Base-by-base conservation (phyloP, 768 basidiomycete genomes). In the Suillus alpinus region DNA sequence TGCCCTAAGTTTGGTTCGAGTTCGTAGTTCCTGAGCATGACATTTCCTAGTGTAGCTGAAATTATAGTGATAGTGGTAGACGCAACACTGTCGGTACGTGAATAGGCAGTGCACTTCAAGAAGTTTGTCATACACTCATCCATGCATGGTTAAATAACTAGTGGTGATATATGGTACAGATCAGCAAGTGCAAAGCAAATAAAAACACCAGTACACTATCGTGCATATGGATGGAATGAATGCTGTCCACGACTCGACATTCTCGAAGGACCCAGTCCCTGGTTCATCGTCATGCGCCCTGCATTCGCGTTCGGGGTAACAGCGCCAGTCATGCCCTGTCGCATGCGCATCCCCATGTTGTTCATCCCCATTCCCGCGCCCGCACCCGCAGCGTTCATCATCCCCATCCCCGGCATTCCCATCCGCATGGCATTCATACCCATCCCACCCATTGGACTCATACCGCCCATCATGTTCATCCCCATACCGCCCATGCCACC, bases 201-300 rank as follows among this genome's bases (percentile, higher is more conserved):
- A 56, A 47, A 59, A 37, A 31, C n/a, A 51, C 34, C 40, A 51
- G n/a, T 13, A 36, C 46, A 59, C 72, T 75, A 86, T 66, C 86
- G 79, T 58, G 85, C 78, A 68, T 87, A 87, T n/a, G 86, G 86
- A 72, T 87, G 86, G 72, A 85, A 87, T 60, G 77, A 78, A 64
- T 85, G 83, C 63, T 85, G 84, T 60, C 85, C 86, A 23, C 84
- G 78, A 31, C 65, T 79, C 58, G 75, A 78, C 70, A 78, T 76
- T 7, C 82, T 77, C 57, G 79, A 75, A 14, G 81, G 83, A n/a
- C 78, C 85, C 60, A 76, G 70, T 29, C 77, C 83, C 53, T 71
- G 51, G 66, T 73, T 76, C 73, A 76, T 73, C 53, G 77, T 59
- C 75, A 76, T 76, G 61, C 80, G 73, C n/a, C 75, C 74, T 32